These are phyloP conservation scores for Neurospora sp. DNA, from an alignment of 495 filamentous ascomycete species.

Conservation along the genomic window DNA sequence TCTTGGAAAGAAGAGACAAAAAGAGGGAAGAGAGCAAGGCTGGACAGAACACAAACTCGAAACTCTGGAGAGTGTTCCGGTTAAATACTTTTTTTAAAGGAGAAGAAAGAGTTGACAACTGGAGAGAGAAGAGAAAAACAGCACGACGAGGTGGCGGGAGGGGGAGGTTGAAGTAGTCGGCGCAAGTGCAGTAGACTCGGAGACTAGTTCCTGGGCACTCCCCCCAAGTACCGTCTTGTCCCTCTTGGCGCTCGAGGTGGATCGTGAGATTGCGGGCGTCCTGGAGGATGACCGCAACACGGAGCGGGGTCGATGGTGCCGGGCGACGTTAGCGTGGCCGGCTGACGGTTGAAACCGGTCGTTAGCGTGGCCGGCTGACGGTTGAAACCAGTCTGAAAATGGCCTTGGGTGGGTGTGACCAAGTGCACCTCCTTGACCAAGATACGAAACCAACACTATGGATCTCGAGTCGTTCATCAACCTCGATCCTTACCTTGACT, in stretches of 20 bases:
- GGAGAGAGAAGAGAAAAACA: not conserved
- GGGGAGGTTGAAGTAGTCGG: not conserved
- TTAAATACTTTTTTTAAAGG: not conserved
- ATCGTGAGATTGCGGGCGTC: not conserved
- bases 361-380: not conserved
- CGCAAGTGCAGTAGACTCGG: not conserved
- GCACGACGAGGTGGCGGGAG: not conserved
- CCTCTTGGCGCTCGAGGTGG: not conserved
- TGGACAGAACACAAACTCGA: not conserved
- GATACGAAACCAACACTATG: not conserved
- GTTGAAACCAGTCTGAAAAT: not conserved
- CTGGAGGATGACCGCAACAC: not conserved
- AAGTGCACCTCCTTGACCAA: not conserved
- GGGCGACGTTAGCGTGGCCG: not conserved
- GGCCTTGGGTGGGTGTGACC: not conserved
- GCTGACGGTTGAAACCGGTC: not conserved
- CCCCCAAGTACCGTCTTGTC: not conserved
- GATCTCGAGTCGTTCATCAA: not conserved
- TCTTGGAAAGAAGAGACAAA: slow-evolving; percentile 2
- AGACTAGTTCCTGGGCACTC: not conserved
- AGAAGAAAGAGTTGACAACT: not conserved
- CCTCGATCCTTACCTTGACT: not conserved
- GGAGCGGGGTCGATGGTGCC: not conserved
- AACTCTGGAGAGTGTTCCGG: not conserved
- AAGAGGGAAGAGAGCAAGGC: not conserved